A percentile compares a stretch with the other conserved stretches of the same genome.
Conservation (phyloP, 257 asterid species). For the Penstemon davidsonii region DNA sequence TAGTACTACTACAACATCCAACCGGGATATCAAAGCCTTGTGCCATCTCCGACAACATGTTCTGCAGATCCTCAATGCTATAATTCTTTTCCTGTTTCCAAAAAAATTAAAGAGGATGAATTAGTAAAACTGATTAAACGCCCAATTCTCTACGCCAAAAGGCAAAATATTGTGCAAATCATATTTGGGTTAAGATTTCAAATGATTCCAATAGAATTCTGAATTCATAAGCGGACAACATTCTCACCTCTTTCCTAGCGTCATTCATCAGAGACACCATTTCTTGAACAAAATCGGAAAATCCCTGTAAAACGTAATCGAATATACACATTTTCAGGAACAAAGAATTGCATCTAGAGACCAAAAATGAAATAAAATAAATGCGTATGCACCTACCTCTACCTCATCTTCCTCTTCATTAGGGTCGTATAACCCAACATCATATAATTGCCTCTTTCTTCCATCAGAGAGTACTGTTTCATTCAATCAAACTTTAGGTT, state of each 20-base stretch:
- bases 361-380: not conserved
- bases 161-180: too few species aligned
- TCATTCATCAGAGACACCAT: constrained; percentile 68
- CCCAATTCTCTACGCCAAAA: not conserved
- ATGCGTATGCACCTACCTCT: constrained; percentile 35
- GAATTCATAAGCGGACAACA: not conserved
- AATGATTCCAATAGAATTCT: too few species aligned
- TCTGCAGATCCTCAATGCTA: constrained; percentile 62
- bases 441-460: constrained; percentile 65
- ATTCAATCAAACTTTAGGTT: constrained; percentile 1
- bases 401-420: constrained; percentile 64
- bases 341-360: not conserved
- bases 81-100: constrained; percentile 50
- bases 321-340: constrained; percentile 5
- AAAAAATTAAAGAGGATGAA: not conserved
- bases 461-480: constrained; percentile 70
- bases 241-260: constrained; percentile 61
- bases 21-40: constrained; percentile 44
- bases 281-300: constrained; percentile 73
- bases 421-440: constrained; percentile 64
- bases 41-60: constrained; percentile 80
- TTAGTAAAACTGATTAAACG: not conserved
- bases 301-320: constrained; percentile 44
- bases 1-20: constrained; percentile 22
- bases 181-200: too few species aligned